These are phyloP conservation scores for Eucalyptus pauciflora DNA, from an alignment of 345 rosid species.

Conservation along the genomic window DNA sequence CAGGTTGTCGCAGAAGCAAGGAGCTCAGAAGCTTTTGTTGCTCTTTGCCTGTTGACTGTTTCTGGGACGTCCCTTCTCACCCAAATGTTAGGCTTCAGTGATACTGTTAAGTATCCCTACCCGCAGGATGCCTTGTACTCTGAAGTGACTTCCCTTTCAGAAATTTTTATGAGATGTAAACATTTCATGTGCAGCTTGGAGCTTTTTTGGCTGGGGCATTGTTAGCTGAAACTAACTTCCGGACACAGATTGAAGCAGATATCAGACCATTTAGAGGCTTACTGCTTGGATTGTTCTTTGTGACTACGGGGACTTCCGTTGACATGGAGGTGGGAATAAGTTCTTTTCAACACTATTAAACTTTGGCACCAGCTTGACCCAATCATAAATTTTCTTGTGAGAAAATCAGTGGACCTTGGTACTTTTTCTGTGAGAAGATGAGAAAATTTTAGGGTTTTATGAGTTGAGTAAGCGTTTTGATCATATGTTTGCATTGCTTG, in stretches of 20 bases:
- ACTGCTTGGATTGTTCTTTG: slow-evolving; percentile 92
- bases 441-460: neutral
- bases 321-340: slow-evolving; percentile 68
- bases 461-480: neutral
- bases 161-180: neutral
- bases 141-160: neutral
- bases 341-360: neutral
- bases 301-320: slow-evolving; percentile 91
- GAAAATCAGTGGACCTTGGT: neutral
- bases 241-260: slow-evolving; percentile 98
- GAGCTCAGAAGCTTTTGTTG: slow-evolving; percentile 95
- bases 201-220: slow-evolving; percentile 97
- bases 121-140: neutral
- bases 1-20: slow-evolving; percentile 96
- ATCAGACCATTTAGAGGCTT: slow-evolving; percentile 96
- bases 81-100: slow-evolving; percentile 90
- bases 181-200: slow-evolving; percentile 60
- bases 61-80: slow-evolving; percentile 91
- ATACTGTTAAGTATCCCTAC: slow-evolving; percentile 48
- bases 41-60: slow-evolving; percentile 88
- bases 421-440: neutral
- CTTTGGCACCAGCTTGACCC: neutral
- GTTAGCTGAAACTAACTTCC: slow-evolving; percentile 88
- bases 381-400: neutral
- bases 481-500: neutral